Evolutionary conservation across 2,329 filamentous ascomycete species (phyloP).

Genomic region (Pyrenophora teres): DNA sequence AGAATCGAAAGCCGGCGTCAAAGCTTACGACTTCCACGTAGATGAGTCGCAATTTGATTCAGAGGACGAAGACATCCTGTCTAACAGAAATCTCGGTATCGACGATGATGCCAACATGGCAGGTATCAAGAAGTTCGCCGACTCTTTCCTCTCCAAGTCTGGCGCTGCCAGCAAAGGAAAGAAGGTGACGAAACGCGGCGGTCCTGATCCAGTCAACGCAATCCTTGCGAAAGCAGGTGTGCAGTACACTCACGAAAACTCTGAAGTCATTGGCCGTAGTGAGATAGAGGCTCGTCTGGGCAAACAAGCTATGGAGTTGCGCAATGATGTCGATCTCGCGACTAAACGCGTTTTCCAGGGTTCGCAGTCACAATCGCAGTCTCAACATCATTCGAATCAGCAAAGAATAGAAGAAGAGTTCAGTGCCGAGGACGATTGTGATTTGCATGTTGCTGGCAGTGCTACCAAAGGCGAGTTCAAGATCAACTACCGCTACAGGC

Average conservation of each 20-base stretch:
- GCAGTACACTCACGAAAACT: conserved; percentile 95
- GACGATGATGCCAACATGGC: conserved; percentile 48
- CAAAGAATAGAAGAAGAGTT: conserved; percentile 26
- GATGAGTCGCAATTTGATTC: conserved; percentile 36
- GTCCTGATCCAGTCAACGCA: conserved; percentile 76
- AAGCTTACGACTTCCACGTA: conserved; percentile 73
- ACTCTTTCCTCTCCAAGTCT: conserved; percentile 35
- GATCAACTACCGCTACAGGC: conserved; percentile 68
- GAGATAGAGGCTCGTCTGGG: conserved; percentile 87
- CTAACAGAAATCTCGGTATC: conserved; percentile 34
- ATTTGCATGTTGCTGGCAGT: conserved; percentile 15
- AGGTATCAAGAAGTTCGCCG: conserved; percentile 63
- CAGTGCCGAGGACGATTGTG: conserved; percentile 24
- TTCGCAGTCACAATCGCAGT: conserved; percentile 44
- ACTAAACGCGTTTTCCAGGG: conserved; percentile 64
- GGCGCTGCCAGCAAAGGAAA: conserved; percentile 30
- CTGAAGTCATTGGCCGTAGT: conserved; percentile 90
- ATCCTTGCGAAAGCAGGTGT: conserved; percentile 89
- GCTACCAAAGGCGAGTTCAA: conserved; percentile 44
- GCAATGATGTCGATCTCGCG: conserved; percentile 56
- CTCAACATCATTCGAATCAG: conserved; percentile 9
- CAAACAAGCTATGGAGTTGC: conserved; percentile 70
- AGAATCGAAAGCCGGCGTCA: conserved; percentile 84
- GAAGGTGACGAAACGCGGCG: conserved; percentile 54
- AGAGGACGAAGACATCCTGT: conserved; percentile 34